Evolutionary conservation across 108 stramenopile species (phyloP).

Genomic region (Nitzschia sp.): DNA sequence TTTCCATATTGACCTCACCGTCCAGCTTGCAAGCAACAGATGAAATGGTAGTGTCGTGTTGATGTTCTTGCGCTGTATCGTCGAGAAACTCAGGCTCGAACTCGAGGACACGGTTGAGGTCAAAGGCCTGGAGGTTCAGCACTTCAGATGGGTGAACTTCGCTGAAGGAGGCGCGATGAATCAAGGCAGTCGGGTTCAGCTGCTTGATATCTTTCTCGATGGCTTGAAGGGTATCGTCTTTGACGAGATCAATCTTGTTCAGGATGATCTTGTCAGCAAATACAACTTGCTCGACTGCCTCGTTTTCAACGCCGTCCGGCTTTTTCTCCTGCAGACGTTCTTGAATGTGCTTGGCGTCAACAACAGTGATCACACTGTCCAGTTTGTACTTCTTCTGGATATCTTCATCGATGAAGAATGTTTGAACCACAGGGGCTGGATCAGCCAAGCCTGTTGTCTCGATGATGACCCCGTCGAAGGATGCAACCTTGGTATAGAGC

Average conservation of each 20-base stretch:
- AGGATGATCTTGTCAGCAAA: slow-evolving; percentile 87
- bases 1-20: slow-evolving; percentile 63
- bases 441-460: slow-evolving; percentile 98
- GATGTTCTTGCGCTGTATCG: slow-evolving; percentile 62
- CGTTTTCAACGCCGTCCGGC: slow-evolving; percentile 89
- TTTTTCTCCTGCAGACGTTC: slow-evolving; percentile 82
- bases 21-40: slow-evolving; percentile 67
- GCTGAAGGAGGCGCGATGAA: slow-evolving; percentile 39
- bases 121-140: slow-evolving; percentile 82
- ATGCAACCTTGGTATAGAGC: slow-evolving; percentile 58
- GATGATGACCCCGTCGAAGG: slow-evolving; percentile 92
- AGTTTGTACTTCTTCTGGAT: slow-evolving; percentile 65
- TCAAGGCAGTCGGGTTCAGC: slow-evolving; percentile 65
- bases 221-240: slow-evolving; percentile 25
- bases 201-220: slow-evolving; percentile 50
- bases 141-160: slow-evolving; percentile 67
- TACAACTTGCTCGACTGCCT: slow-evolving; percentile 94
- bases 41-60: slow-evolving; percentile 74
- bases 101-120: slow-evolving; percentile 78
- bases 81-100: slow-evolving; percentile 85
- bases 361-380: slow-evolving; percentile 94
- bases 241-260: slow-evolving; percentile 84
- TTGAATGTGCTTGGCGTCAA: slow-evolving; percentile 90
- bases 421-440: slow-evolving; percentile 86
- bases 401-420: slow-evolving; percentile 95